These are phyloP conservation scores for Leccinum pachyderme DNA, from an alignment of 1,284 basidiomycete genomes.

Conservation along the genomic window DNA sequence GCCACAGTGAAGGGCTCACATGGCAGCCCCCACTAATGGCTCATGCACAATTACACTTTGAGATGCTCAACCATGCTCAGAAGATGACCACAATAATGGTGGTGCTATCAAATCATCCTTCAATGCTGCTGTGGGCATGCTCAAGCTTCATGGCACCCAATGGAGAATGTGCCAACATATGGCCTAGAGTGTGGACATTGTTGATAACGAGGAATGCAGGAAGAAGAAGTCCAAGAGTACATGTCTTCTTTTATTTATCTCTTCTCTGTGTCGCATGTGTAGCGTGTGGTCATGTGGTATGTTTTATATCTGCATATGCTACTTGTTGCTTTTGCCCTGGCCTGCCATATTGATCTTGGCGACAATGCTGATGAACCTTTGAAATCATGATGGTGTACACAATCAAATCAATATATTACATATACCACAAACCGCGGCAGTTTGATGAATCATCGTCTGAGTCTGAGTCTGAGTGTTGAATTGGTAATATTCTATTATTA, in stretches of 20 bases:
- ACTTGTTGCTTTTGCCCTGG: background rate
- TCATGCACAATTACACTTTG: slow-evolving; percentile 48
- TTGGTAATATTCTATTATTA: too few species aligned
- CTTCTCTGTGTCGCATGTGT: background rate
- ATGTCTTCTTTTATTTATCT: slow-evolving; percentile 27
- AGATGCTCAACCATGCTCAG: slow-evolving; percentile 39
- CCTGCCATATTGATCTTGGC: background rate
- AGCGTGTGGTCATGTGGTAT: background rate
- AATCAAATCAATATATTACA: slow-evolving; percentile 75
- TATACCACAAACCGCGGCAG: slow-evolving; percentile 76
- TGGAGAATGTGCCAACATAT: slow-evolving; percentile 51
- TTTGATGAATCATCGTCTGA: slow-evolving; percentile 83
- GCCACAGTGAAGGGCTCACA: slow-evolving; percentile 26
- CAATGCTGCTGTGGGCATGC: slow-evolving; percentile 38
- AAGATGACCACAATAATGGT: slow-evolving; percentile 10
- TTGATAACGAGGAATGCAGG: slow-evolving; percentile 81
- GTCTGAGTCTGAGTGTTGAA: slow-evolving; percentile 44
- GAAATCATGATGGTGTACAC: background rate
- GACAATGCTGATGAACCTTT: background rate
- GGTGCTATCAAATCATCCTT: slow-evolving; percentile 27
- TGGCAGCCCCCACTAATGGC: slow-evolving; percentile 41
- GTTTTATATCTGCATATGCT: background rate
- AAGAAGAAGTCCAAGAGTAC: slow-evolving; percentile 84
- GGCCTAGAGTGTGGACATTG: slow-evolving; percentile 74
- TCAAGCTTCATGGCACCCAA: slow-evolving; percentile 54